These are phyloP conservation scores for Pleurotus cornucopiae DNA, from an alignment of 768 basidiomycete genomes.

Conservation along the genomic window DNA sequence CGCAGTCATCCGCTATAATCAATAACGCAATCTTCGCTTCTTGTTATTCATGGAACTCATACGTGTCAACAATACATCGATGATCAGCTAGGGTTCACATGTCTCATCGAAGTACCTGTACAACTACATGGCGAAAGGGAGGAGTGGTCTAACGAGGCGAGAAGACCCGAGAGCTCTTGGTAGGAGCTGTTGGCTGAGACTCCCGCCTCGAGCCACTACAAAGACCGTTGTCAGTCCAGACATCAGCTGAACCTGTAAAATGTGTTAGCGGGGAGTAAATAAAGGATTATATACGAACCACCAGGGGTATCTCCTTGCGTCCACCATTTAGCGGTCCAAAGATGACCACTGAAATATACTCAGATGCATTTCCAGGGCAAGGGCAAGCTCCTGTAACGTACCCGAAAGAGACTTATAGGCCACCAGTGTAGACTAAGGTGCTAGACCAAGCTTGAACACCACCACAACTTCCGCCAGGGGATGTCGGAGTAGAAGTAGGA, in stretches of 20 bases:
- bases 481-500: conserved; percentile 20
- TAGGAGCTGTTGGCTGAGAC: conserved; percentile 1
- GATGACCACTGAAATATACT: conserved; percentile 24
- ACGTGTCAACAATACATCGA: conserved; percentile 1
- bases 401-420: conserved; percentile 48
- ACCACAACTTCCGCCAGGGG: conserved; percentile 37
- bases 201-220: conserved; percentile 30
- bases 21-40: neutral
- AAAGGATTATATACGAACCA: conserved; percentile 24
- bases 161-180: conserved; percentile 24
- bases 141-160: conserved; percentile 10
- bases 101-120: neutral
- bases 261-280: conserved; percentile 2
- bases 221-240: conserved; percentile 55
- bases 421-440: conserved; percentile 43
- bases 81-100: neutral
- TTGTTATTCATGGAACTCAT: neutral
- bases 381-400: conserved; percentile 19
- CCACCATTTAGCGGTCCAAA: conserved; percentile 59
- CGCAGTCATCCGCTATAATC: neutral
- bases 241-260: conserved; percentile 40
- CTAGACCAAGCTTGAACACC: conserved; percentile 51
- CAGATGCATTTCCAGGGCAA: too few relatives aligned
- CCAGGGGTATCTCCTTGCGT: conserved; percentile 53
- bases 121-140: conserved; percentile 7